Evolutionary conservation across 2,329 filamentous ascomycete species (phyloP), one percentile per base, ranked within the genome.

Genomic region (Bertia moriformis): DNA sequence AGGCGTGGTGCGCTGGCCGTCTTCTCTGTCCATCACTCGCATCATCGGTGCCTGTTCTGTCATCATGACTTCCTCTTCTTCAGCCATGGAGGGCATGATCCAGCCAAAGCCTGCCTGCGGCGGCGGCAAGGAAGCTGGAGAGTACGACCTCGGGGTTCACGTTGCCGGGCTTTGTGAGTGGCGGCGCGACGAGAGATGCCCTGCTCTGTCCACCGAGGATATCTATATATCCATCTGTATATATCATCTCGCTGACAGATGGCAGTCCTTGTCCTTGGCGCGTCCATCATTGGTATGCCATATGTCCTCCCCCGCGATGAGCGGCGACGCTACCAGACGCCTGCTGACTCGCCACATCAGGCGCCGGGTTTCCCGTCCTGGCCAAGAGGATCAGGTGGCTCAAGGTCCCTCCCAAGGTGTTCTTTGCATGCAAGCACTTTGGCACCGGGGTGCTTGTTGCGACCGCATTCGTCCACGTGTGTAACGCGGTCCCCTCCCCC

Each of bases 371-470:
- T 41, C 67, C 67, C 3, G 66, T 71, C 4, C 58, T 62, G 3
- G 65, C 65, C 3, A 69, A 68, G 55, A 75, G 73, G 52, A 56
- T 76, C 46, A 66, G 56, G 40, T 71, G 68, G 66, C 56, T 77
- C 49, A 73, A 69, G 53, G 67, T 75, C 5, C 69, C 71, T 0
- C 58, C 66, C 1, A 66, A 62, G 45, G 50, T 72, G 20, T 75
- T 77, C 54, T 77, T 77, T 50, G 67, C 71, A 40, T 75, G 70
- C 56, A 77, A 77, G 47, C 72, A 77, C 48, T 79, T 80, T 45
- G 75, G 79, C 51, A 84, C 79, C 1, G 79, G 79, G 43, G 79
- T 84, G 14, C 62, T 84, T 27, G 71, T 84, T 41, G 78, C 79
- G 18, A 84, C 79, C 2, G 79, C 79, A 2, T 84, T 84, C 46